These are phyloP conservation scores for Jamesozyma piceae DNA, from an alignment of 805 yeast species.

Conservation along the genomic window DNA sequence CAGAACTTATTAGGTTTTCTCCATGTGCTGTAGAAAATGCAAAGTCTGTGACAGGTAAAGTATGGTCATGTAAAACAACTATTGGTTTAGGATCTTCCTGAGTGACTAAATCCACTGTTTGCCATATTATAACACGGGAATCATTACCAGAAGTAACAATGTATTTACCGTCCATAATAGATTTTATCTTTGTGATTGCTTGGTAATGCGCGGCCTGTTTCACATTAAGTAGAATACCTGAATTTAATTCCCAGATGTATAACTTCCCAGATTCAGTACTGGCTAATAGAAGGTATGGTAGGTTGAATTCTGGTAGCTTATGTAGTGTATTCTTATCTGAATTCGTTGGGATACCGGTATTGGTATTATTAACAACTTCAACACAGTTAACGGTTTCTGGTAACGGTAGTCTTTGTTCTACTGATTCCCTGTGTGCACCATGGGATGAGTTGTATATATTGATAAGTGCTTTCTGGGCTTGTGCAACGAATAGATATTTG, in stretches of 20 bases:
- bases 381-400: constrained; percentile 65
- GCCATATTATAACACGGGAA: constrained; percentile 72
- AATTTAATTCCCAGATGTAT: constrained; percentile 74
- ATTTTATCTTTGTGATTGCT: constrained; percentile 47
- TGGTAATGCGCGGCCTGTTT: constrained; percentile 78
- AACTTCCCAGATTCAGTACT: constrained; percentile 53
- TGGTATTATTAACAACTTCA: constrained; percentile 19
- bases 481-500: constrained; percentile 52
- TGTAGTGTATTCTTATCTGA: constrained; percentile 4
- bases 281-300: constrained; percentile 65
- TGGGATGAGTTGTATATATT: constrained; percentile 51
- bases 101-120: constrained; percentile 44
- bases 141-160: constrained; percentile 74
- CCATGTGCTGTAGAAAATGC: constrained; percentile 38
- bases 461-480: constrained; percentile 62
- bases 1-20: constrained; percentile 32
- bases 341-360: constrained; percentile 7
- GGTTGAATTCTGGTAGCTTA: constrained; percentile 34
- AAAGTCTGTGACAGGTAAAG: constrained; percentile 36
- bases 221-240: constrained; percentile 65
- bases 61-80: constrained; percentile 51
- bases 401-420: constrained; percentile 71
- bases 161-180: constrained; percentile 54
- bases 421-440: constrained; percentile 36
- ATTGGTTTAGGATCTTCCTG: constrained; percentile 44